Conservation (phyloP, 2,329 filamentous ascomycete genomes). For the Epichloe brachyelytri region DNA sequence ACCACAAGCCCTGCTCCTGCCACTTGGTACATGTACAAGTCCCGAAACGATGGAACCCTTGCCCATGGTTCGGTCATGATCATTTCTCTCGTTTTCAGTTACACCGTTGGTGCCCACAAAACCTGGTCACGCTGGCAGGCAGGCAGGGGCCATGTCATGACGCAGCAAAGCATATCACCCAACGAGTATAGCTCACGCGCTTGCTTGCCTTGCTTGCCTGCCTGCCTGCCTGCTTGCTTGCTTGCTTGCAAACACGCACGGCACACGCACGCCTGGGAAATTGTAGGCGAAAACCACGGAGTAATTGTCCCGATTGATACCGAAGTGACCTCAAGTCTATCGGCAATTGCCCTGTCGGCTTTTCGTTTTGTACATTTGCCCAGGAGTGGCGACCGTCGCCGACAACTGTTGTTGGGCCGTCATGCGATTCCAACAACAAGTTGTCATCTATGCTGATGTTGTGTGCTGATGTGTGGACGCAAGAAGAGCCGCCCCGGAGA, state of each 20-base stretch:
- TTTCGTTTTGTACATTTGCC: background rate
- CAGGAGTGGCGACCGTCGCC: background rate
- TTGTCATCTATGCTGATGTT: too few species aligned
- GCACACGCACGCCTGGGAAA: background rate
- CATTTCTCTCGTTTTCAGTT: background rate
- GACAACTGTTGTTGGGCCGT: background rate
- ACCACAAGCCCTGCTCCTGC: background rate
- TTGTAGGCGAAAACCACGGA: background rate
- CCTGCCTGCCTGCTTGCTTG: background rate
- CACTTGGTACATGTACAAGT: background rate
- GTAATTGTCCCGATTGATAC: background rate
- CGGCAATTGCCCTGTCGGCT: conserved; percentile 4
- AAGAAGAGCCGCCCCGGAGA: too few species aligned
- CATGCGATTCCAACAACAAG: too few species aligned
- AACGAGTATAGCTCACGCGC: background rate
- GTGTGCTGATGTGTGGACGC: too few species aligned
- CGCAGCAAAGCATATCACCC: conserved; percentile 1
- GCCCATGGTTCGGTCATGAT: conserved; percentile 4
- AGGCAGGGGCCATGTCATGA: conserved; percentile 5
- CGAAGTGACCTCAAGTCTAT: conserved; percentile 1
- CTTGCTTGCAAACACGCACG: background rate
- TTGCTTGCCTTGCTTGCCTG: background rate
- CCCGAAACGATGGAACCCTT: conserved; percentile 3
- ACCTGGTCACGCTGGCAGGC: background rate
- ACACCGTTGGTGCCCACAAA: conserved; percentile 2